Evolutionary conservation across 2,329 filamentous ascomycete species (phyloP).

Genomic region (Xylaria sp.): DNA sequence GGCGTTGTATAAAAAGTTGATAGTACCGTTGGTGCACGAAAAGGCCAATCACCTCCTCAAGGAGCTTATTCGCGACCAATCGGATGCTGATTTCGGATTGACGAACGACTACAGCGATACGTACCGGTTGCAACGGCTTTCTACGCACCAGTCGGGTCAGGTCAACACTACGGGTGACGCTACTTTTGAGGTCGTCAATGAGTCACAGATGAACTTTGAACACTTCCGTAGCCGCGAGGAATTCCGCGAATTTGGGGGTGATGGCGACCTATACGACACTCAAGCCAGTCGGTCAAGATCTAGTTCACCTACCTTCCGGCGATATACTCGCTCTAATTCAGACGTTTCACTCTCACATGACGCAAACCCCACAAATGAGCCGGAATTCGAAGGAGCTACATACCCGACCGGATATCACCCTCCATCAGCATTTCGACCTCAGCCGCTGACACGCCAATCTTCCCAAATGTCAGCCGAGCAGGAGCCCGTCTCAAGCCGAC

Average conservation of each 20-base stretch:
- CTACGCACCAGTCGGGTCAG: slow-evolving; percentile 40
- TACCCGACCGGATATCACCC: slow-evolving; percentile 32
- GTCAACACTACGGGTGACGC: slow-evolving; percentile 47
- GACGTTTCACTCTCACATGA: neutral
- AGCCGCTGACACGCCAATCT: slow-evolving; percentile 4
- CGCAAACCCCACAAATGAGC: neutral
- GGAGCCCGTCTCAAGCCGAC: neutral
- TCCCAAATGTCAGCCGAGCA: slow-evolving; percentile 15
- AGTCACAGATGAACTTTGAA: slow-evolving; percentile 82
- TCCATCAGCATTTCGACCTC: slow-evolving; percentile 18
- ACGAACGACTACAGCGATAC: slow-evolving; percentile 79
- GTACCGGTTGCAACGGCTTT: slow-evolving; percentile 77
- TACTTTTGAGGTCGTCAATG: slow-evolving; percentile 81
- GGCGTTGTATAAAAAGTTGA: slow-evolving; percentile 85
- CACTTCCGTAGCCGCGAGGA: slow-evolving; percentile 88
- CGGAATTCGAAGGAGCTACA: slow-evolving; percentile 24
- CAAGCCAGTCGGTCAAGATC: slow-evolving; percentile 61
- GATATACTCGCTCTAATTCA: slow-evolving; percentile 19
- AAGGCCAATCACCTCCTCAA: slow-evolving; percentile 83
- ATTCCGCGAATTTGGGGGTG: slow-evolving; percentile 79
- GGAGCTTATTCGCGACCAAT: slow-evolving; percentile 80
- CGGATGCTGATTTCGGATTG: slow-evolving; percentile 67
- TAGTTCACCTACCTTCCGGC: slow-evolving; percentile 59
- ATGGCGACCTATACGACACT: slow-evolving; percentile 65
- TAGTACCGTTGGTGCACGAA: slow-evolving; percentile 92